Evolutionary conservation across 2,329 filamentous ascomycete species (phyloP).

Genomic region (Claviceps humidiphila): DNA sequence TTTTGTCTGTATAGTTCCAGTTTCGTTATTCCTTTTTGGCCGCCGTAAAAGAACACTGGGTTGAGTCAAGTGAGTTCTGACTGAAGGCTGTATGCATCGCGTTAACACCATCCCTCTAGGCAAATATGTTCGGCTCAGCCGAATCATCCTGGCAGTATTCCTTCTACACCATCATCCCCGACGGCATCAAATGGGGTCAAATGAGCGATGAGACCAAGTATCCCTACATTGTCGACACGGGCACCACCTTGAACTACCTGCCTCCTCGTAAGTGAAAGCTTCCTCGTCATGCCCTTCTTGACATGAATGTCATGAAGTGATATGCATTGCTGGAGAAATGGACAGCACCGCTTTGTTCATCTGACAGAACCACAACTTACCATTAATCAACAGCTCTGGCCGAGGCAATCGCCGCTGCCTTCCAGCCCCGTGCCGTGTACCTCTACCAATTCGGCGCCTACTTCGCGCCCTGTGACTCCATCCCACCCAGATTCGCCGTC

Average conservation of each 20-base stretch:
- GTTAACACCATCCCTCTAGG: conserved; percentile 18
- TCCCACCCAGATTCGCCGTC: conserved; percentile 31
- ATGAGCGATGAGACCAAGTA: conserved; percentile 28
- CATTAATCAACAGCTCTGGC: conserved; percentile 25
- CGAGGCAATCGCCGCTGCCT: conserved; percentile 32
- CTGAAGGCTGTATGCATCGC: too few species aligned
- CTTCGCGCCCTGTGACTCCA: conserved; percentile 35
- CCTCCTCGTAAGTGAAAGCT: conserved; percentile 27
- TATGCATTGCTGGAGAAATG: too few species aligned
- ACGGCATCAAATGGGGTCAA: conserved; percentile 31
- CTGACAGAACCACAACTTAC: not conserved
- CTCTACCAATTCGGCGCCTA: conserved; percentile 33
- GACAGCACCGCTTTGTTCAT: not conserved
- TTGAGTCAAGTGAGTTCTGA: not conserved
- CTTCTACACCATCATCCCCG: conserved; percentile 39
- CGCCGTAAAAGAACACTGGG: not conserved
- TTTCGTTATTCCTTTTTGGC: not conserved
- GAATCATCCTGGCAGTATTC: conserved; percentile 32
- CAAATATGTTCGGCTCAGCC: conserved; percentile 25
- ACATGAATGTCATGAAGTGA: too few species aligned
- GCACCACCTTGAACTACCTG: conserved; percentile 37
- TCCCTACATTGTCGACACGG: conserved; percentile 39
- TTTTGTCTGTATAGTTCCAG: too few species aligned
- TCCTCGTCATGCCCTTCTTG: not conserved
- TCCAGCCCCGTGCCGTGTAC: conserved; percentile 33